Evolutionary conservation across 225 moss, liverwort and hornwort species (phyloP).

Genomic region (Physcomitrellopsis africana): DNA sequence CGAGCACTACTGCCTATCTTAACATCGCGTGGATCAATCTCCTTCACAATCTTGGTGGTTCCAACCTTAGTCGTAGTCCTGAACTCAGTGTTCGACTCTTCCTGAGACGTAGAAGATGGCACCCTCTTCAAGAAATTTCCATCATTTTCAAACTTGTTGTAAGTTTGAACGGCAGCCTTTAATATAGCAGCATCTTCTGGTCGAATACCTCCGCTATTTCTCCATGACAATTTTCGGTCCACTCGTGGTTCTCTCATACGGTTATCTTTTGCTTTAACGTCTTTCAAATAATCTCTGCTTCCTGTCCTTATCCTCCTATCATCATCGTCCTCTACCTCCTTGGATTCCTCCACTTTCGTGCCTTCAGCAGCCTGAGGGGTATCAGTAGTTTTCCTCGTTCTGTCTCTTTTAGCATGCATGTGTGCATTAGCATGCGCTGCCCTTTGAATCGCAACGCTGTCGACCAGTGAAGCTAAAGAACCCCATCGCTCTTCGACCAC

Average conservation of each 20-base stretch:
- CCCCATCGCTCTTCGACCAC: slow-evolving; percentile 97
- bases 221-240: slow-evolving; percentile 79
- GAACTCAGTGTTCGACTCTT: slow-evolving; percentile 23
- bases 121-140: slow-evolving; percentile 70
- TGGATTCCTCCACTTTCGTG: slow-evolving; percentile 40
- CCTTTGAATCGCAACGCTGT: slow-evolving; percentile 77
- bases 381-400: slow-evolving; percentile 44
- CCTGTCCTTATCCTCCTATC: slow-evolving; percentile 53
- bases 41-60: slow-evolving; percentile 37
- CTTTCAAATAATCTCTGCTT: slow-evolving; percentile 62
- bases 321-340: slow-evolving; percentile 46
- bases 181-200: slow-evolving; percentile 78
- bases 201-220: slow-evolving; percentile 58
- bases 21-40: slow-evolving; percentile 21
- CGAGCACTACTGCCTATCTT: slow-evolving; percentile 29
- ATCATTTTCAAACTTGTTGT: slow-evolving; percentile 75
- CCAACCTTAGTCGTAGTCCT: slow-evolving; percentile 42
- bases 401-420: slow-evolving; percentile 81
- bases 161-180: slow-evolving; percentile 62
- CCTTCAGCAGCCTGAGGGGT: slow-evolving; percentile 30
- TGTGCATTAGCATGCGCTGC: slow-evolving; percentile 94
- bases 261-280: slow-evolving; percentile 63
- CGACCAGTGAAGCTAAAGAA: slow-evolving; percentile 72
- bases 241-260: slow-evolving; percentile 73
- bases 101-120: slow-evolving; percentile 31